A percentile compares a stretch with the other conserved stretches of the same genome.
Conservation (phyloP, 2,329 filamentous ascomycete species). For the Penicillium expansum region DNA sequence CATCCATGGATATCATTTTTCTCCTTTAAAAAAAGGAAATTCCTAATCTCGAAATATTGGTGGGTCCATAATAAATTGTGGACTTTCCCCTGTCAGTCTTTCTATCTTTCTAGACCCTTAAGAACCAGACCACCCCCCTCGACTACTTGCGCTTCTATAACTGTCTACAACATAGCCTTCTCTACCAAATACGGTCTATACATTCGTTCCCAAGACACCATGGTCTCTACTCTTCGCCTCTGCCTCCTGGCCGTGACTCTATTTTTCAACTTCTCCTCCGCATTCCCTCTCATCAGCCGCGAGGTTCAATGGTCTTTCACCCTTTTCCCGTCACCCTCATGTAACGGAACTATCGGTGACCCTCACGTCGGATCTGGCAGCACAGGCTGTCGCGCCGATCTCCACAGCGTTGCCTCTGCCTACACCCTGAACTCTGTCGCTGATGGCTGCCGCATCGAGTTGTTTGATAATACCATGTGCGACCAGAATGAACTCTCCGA, state of each 20-base stretch:
- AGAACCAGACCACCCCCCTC: background rate
- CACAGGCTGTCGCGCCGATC: conserved; percentile 24
- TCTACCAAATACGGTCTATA: background rate
- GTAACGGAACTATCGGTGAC: conserved; percentile 15
- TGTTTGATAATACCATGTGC: conserved; percentile 28
- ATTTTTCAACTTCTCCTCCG: conserved; percentile 12
- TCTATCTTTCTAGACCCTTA: background rate
- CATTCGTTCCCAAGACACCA: background rate
- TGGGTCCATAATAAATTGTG: conserved; percentile 9
- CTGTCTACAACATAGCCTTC: too few species aligned
- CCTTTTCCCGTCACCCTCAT: conserved; percentile 17
- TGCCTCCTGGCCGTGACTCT: conserved; percentile 7
- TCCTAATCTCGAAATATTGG: background rate
- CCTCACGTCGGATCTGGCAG: conserved; percentile 19
- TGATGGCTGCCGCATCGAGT: conserved; percentile 22
- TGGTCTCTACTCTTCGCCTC: conserved; percentile 9
- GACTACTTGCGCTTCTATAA: background rate
- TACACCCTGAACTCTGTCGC: conserved; percentile 18
- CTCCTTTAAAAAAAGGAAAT: background rate
- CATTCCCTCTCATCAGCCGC: conserved; percentile 20
- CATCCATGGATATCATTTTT: background rate
- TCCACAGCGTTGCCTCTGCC: conserved; percentile 20
- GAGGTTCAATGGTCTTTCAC: conserved; percentile 25
- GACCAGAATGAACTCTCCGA: conserved; percentile 19
- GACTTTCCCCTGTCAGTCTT: conserved; percentile 1